Base-by-base conservation (phyloP, 345 rosid genomes). In the Eutrema heterophyllum region DNA sequence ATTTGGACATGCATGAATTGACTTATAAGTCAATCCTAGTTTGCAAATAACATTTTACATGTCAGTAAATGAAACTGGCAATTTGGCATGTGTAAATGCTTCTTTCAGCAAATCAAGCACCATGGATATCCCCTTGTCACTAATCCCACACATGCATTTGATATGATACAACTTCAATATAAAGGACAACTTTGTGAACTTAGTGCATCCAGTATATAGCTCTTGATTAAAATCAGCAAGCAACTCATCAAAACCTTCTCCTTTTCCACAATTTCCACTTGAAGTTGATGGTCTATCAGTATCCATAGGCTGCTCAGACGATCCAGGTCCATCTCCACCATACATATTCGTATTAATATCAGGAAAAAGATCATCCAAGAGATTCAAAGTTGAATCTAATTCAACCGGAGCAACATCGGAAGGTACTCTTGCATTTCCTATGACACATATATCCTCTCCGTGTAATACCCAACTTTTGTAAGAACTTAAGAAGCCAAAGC, bases 51-150 rank as follows among this genome's bases (percentile, higher is more conserved):
- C 24, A 0, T 27, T 41, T 35, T 61, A 27, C 67, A 60, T 40
- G 13, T 26, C 50, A 61, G 26, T 61, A 27, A 41, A 41, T 13
- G 24, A 61, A 1, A 2, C 0, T 41, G 66, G 36, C 4, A 61
- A 27, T 0, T 29, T 62, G 24, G 36, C 51, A 61, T 61, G 36
- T 61, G 53, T 29, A 63, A 63, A 63, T 29, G 53, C 53, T 29
- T 63, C 39, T 30, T 63, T 63, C 14, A 63, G 24, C 10, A 44
- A 63, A 63, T 44, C 67, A 63, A 63, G 52, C 26, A 29, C n/a
- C 54, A 63, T 63, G 1, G 40, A 63, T 11, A 63, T 63, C n/a
- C 29, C 40, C 7, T 63, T 63, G 10, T 63, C 53, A 5, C 3
- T 63, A 15, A 44, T 44, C 9, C n/a, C 13, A 16, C 67, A 63